These are phyloP conservation scores for Aquilaria sinensis DNA, from an alignment of 345 rosid species.

Conservation along the genomic window DNA sequence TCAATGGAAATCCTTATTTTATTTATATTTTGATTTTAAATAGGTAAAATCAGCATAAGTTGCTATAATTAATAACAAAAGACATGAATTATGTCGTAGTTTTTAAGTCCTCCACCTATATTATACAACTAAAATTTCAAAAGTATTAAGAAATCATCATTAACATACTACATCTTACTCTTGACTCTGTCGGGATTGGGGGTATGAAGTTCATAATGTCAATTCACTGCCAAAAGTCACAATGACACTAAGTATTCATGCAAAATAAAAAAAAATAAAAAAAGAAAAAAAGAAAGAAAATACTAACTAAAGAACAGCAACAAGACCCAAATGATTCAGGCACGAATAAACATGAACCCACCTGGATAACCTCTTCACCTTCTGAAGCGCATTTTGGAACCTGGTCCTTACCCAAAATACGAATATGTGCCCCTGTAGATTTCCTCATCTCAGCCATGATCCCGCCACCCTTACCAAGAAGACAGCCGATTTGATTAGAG, in stretches of 20 bases:
- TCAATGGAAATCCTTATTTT: not conserved
- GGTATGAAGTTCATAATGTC: too few species aligned
- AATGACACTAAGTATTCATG: too few species aligned
- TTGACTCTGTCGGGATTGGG: too few species aligned
- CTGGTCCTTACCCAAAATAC: slow-evolving; percentile 62
- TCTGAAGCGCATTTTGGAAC: slow-evolving; percentile 69
- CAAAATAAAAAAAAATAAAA: not conserved
- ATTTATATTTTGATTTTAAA: not conserved
- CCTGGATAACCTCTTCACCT: slow-evolving; percentile 80
- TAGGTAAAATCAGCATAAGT: not conserved
- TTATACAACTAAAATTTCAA: too few species aligned
- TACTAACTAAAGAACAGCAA: not conserved
- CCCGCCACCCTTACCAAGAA: slow-evolving; percentile 74
- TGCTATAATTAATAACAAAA: not conserved
- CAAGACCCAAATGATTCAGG: slow-evolving; percentile 6
- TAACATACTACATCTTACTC: too few species aligned
- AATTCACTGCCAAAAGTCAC: too few species aligned
- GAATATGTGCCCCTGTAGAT: slow-evolving; percentile 62
- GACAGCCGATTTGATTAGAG: slow-evolving; percentile 69
- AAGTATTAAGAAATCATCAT: too few species aligned
- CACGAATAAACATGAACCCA: slow-evolving; percentile 16
- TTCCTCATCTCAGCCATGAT: slow-evolving; percentile 74
- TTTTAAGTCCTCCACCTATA: too few species aligned
- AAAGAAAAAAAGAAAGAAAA: not conserved
- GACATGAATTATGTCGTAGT: too few species aligned